A percentile compares a stretch with the other conserved stretches of the same genome.
Evolutionary conservation across 495 filamentous ascomycete species (phyloP).

Genomic region (Tetracladium setigerum): DNA sequence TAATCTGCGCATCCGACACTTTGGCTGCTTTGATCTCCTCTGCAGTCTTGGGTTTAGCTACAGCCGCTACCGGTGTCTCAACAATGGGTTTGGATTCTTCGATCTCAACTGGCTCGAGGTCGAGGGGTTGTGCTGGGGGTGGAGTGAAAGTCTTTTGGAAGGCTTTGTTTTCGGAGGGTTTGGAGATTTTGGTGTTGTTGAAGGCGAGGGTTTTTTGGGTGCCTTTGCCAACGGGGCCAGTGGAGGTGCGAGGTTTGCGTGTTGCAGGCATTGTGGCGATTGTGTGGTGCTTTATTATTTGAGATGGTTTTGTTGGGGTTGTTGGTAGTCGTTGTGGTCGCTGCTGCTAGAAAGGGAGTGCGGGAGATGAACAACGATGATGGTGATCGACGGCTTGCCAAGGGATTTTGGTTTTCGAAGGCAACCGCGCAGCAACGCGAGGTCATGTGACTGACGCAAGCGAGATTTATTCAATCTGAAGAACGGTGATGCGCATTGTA

Average conservation of each 20-base stretch:
- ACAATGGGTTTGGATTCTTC: neutral
- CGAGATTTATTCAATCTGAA: too few species aligned
- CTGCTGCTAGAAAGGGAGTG: too few species aligned
- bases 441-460: too few species aligned
- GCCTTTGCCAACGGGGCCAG: slow-evolving; percentile 28
- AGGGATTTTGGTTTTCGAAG: too few species aligned
- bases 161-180: slow-evolving; percentile 40
- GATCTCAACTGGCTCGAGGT: too few species aligned
- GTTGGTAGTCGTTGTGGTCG: slow-evolving; percentile 58
- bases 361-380: too few species aligned
- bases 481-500: too few species aligned
- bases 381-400: too few species aligned
- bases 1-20: slow-evolving; percentile 56
- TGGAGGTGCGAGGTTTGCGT: slow-evolving; percentile 46
- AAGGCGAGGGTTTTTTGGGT: slow-evolving; percentile 73
- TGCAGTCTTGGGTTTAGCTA: slow-evolving; percentile 11
- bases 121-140: neutral
- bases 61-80: slow-evolving; percentile 20
- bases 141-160: slow-evolving; percentile 21
- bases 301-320: neutral
- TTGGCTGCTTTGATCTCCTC: slow-evolving; percentile 44
- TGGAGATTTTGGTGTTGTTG: slow-evolving; percentile 65
- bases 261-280: slow-evolving; percentile 56
- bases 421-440: too few species aligned
- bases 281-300: neutral